Evolutionary conservation across 805 yeast species (phyloP).

Genomic region (Saturnispora quitensis): DNA sequence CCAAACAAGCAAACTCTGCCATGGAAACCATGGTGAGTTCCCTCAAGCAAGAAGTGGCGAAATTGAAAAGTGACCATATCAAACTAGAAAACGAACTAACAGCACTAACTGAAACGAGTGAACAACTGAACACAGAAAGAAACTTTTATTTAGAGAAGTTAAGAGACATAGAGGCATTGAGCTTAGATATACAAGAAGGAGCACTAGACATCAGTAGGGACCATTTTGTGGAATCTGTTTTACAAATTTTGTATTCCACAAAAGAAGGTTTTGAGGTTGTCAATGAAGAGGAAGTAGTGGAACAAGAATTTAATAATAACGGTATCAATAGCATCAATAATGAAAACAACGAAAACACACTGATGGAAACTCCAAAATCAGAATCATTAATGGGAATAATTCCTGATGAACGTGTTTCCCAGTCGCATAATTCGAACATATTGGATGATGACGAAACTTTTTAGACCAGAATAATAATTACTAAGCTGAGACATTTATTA

Average conservation of each 20-base stretch:
- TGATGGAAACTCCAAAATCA: slow-evolving; percentile 3
- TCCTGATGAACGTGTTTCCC: not conserved
- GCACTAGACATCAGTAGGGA: slow-evolving; percentile 21
- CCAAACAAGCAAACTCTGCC: not conserved
- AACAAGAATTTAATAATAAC: not conserved
- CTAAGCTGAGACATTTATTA: no score
- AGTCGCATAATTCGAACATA: not conserved
- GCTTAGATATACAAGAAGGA: slow-evolving; percentile 41
- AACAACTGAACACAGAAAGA: slow-evolving; percentile 70
- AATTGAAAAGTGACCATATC: slow-evolving; percentile 31
- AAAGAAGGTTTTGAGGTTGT: slow-evolving; percentile 77
- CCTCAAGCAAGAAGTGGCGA: slow-evolving; percentile 3
- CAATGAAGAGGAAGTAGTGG: slow-evolving; percentile 17
- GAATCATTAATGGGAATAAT: slow-evolving; percentile 4
- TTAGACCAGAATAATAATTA: not conserved
- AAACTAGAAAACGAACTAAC: not conserved
- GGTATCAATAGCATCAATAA: not conserved
- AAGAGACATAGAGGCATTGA: slow-evolving; percentile 76
- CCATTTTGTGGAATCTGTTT: slow-evolving; percentile 51
- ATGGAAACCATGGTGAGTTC: not conserved
- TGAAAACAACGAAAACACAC: not conserved
- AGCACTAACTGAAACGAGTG: slow-evolving; percentile 43
- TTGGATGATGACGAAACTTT: slow-evolving; percentile 8
- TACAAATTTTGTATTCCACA: slow-evolving; percentile 67
- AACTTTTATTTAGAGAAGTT: slow-evolving; percentile 85